Base-by-base conservation (phyloP, 176 grass and related monocot genomes). In the Paspalum vaginatum region DNA sequence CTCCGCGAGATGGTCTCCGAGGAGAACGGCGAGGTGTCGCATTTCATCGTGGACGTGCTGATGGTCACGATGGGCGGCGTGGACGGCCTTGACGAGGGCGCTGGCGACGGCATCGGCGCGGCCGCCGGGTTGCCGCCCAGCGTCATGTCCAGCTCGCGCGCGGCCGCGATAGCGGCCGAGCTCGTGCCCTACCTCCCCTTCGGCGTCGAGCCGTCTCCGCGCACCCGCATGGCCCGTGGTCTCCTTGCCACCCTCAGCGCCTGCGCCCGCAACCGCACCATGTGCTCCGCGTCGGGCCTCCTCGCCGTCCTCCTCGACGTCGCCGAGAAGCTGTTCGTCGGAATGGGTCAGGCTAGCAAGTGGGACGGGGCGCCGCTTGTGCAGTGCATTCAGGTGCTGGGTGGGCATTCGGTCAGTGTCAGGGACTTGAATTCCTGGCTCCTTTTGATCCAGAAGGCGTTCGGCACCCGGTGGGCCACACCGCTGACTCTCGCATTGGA, bases 21-120 rank as follows among this genome's bases (percentile, higher is more conserved):
- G 15, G 85, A 91, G 60, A 40, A 84, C 71, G 87, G 79, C 11
- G 85, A 85, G 65, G 81, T 91, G 48, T 86, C 92, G 20, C 91
- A 89, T 85, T 93, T 89, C 51, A 83, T 98, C 64, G 96, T 98
- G 40, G 96, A 98, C 71, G 92, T 91, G 84, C 90, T 98, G 75
- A 91, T 98, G 38, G 41, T 85, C 76, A 98, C 96, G 15, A 98
- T 98, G 90, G 96, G 96, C 47, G 90, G 92, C 39, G 84, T 91
- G 5, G 92, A 98, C 81, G 90, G 90, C 47, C 75, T 98, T 42
- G 96, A 98, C 79, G 90, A 98, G 69, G 83, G 64, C 18, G 55
- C 52, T n/a, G 78, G 77, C 62, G 54, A 48, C 13, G 25, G 74
- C 74, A 25, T 38, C 45, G 21, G 14, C 62, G 56, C 64, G 41